These are phyloP conservation scores for Gossypium longicalyx DNA, from an alignment of 345 rosid species.

Conservation along the genomic window DNA sequence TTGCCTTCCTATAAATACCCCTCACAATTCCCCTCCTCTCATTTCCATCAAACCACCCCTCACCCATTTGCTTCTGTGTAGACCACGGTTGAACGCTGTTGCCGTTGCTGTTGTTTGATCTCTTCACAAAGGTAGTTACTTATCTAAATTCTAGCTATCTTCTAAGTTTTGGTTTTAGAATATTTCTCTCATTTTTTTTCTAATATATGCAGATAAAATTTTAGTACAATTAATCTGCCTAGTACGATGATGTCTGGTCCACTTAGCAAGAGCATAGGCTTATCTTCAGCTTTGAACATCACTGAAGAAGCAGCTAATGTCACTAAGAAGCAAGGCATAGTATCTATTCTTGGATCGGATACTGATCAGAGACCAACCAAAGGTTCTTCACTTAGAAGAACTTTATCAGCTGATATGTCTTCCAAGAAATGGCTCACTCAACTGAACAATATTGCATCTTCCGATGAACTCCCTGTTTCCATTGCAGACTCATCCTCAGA, in stretches of 20 bases:
- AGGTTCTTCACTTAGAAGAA: constrained; percentile 59
- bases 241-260: constrained; percentile 38
- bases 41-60: constrained; percentile 25
- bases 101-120: not conserved
- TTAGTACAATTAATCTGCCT: constrained; percentile 10
- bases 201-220: constrained; percentile 24
- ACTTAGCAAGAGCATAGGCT: constrained; percentile 40
- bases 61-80: constrained; percentile 35
- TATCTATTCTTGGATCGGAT: constrained; percentile 61
- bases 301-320: constrained; percentile 27
- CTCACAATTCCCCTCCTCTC: constrained; percentile 18
- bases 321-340: constrained; percentile 55
- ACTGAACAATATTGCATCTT: constrained; percentile 52
- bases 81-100: constrained; percentile 45
- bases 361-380: constrained; percentile 1
- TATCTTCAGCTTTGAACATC: constrained; percentile 42
- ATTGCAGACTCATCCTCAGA: constrained; percentile 9
- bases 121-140: not conserved
- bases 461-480: constrained; percentile 37
- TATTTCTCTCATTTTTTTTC: not conserved
- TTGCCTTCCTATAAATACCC: constrained; percentile 40
- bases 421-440: constrained; percentile 63
- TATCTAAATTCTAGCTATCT: not conserved
- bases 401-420: constrained; percentile 84
- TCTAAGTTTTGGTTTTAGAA: not conserved